Evolutionary conservation across 2,329 filamentous ascomycete species (phyloP).

Genomic region (Metarhizium sp.): DNA sequence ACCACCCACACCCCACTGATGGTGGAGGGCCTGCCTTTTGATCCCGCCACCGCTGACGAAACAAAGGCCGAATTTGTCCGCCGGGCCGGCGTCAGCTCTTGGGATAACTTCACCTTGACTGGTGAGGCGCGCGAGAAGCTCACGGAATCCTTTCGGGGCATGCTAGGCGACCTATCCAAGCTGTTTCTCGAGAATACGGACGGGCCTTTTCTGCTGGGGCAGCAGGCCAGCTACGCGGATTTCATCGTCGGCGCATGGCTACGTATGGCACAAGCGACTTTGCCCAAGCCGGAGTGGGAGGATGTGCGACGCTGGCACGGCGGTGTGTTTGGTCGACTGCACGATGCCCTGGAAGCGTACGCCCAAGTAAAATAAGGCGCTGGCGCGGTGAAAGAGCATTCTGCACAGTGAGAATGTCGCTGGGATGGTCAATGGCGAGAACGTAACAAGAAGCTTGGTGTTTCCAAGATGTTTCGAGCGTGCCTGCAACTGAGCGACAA

Average conservation of each 20-base stretch:
- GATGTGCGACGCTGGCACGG: constrained; percentile 36
- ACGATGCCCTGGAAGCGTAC: constrained; percentile 34
- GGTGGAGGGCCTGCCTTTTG: constrained; percentile 35
- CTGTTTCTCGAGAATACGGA: constrained; percentile 26
- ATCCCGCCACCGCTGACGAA: constrained; percentile 35
- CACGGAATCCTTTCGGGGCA: constrained; percentile 28
- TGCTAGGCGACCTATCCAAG: constrained; percentile 31
- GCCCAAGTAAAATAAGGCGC: constrained; percentile 11
- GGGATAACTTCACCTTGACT: constrained; percentile 31
- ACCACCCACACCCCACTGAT: constrained; percentile 32
- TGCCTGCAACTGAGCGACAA: no score
- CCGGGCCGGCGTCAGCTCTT: constrained; percentile 33
- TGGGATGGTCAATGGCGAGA: no score
- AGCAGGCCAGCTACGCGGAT: constrained; percentile 40
- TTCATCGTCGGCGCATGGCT: constrained; percentile 49
- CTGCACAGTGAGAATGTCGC: no score
- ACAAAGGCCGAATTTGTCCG: constrained; percentile 37
- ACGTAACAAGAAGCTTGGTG: no score
- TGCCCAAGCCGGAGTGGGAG: constrained; percentile 38
- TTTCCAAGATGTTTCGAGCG: no score
- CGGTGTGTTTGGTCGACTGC: constrained; percentile 38
- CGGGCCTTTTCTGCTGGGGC: constrained; percentile 41
- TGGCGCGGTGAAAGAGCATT: no score
- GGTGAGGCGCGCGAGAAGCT: constrained; percentile 30
- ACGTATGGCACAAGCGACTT: constrained; percentile 29